Base-by-base conservation (phyloP, 148 eudicot species). In the Dysphania ambrosioides region DNA sequence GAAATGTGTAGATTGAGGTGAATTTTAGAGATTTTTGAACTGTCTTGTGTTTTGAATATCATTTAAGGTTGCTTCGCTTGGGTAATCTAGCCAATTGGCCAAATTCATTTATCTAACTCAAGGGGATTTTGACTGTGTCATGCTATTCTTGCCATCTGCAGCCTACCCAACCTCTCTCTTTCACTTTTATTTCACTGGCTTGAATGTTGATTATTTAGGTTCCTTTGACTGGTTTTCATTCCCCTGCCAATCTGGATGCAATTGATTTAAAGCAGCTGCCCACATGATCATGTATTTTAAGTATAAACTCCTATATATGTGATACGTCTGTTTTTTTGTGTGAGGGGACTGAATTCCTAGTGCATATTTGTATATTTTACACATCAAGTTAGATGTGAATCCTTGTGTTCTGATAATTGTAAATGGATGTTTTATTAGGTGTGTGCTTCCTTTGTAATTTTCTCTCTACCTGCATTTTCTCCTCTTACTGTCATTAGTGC, bases 11-110 rank as follows among this genome's bases (percentile, higher is more conserved):
- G 9, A 36, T 27, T 59, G 16, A 40, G 34, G 12, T 72, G 16
- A 38, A 29, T 40, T 38, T 29, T 26, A 24, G 1, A 42, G n/a
- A 12, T 18, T 72, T 55, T 6, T 56, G 63, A 4, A 58, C 55
- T 3, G 7, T 72, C 56, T 60, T 55, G 16, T 11, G 53, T 47
- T 47, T 11, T 47, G 26, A 23, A 32, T 56, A 27, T 58, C 2
- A 8, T 32, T 72, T 71, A 32, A 57, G 23, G 24, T 67, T 67
- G 23, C 55, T 12, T 67, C n/a, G n/a, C n/a, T n/a, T n/a, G n/a
- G n/a, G n/a, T n/a, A n/a, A n/a, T n/a, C 5, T 21, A 27, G 65
- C 19, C 66, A 62, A 30, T 13, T 1, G 16, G 6, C 13, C 2
- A 32, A 31, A 31, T 31, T 62, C 6, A 16, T 24, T 34, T 63